A percentile compares a stretch with the other conserved stretches of the same genome.
Evolutionary conservation across 1,139 yeast species (phyloP).

Genomic region (Spathaspora sp.): DNA sequence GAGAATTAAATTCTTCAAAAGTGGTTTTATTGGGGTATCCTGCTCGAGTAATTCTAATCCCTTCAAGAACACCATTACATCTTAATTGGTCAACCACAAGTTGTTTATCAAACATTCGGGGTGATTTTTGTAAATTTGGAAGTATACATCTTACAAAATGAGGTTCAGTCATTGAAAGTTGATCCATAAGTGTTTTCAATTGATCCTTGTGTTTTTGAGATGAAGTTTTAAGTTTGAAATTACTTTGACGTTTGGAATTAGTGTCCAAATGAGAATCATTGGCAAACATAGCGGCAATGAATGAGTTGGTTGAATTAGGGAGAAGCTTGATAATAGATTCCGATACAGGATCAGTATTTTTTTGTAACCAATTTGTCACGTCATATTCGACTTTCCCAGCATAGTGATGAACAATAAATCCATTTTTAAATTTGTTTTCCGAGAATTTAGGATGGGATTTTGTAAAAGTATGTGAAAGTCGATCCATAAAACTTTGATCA

Average conservation of each 20-base stretch:
- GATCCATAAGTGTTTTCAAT: constrained; percentile 66
- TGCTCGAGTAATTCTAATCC: constrained; percentile 93
- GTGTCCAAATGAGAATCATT: constrained; percentile 21
- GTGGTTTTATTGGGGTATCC: constrained; percentile 94
- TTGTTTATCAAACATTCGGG: constrained; percentile 69
- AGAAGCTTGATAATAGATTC: constrained; percentile 66
- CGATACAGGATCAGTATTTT: constrained; percentile 90
- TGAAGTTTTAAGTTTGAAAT: constrained; percentile 64
- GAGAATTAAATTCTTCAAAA: constrained; percentile 72
- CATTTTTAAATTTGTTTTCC: constrained; percentile 66
- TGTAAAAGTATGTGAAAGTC: constrained; percentile 64
- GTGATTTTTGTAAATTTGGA: constrained; percentile 77
- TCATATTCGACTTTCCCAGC: constrained; percentile 95
- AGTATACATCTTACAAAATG: constrained; percentile 96
- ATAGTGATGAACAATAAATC: constrained; percentile 84
- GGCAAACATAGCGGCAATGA: constrained; percentile 34
- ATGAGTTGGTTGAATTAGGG: constrained; percentile 53
- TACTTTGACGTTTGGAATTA: constrained; percentile 9
- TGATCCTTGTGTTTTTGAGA: constrained; percentile 88
- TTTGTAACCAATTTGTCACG: constrained; percentile 90
- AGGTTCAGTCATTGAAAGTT: constrained; percentile 81
- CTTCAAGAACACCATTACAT: constrained; percentile 97
- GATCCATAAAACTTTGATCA: constrained; percentile 80
- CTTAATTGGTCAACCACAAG: constrained; percentile 86
- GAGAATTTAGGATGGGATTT: constrained; percentile 62